Evolutionary conservation across 2,329 filamentous ascomycete species (phyloP).

Genomic region (Coleophoma eucalyptorum): DNA sequence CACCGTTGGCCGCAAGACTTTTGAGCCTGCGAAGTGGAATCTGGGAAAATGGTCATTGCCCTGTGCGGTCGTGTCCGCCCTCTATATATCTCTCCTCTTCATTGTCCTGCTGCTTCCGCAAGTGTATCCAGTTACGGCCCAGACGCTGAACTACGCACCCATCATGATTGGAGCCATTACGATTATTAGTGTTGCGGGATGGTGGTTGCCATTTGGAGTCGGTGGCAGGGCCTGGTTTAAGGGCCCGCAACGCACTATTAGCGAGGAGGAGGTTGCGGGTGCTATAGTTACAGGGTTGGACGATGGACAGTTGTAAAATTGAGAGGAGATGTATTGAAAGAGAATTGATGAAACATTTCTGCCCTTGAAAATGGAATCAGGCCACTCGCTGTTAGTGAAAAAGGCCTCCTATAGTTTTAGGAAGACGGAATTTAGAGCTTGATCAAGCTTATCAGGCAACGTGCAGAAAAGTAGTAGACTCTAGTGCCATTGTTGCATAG

Average conservation of each 20-base stretch:
- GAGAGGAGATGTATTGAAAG: too few species aligned
- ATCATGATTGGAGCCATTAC: conserved; percentile 33
- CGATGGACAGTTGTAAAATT: too few species aligned
- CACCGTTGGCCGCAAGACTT: conserved; percentile 30
- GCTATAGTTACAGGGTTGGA: neutral
- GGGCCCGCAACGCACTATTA: conserved; percentile 33
- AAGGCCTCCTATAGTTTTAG: too few species aligned
- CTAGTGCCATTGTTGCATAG: too few species aligned
- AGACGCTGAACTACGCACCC: conserved; percentile 35
- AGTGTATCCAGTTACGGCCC: conserved; percentile 30
- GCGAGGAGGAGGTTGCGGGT: conserved; percentile 16
- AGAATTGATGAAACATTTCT: too few species aligned
- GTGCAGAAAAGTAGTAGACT: too few species aligned
- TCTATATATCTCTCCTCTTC: conserved; percentile 32
- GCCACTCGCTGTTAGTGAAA: too few species aligned
- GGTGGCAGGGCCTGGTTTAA: conserved; percentile 33
- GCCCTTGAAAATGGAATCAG: too few species aligned
- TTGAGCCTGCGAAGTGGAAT: conserved; percentile 26
- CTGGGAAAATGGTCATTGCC: conserved; percentile 24
- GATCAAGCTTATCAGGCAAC: too few species aligned
- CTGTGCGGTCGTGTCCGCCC: conserved; percentile 23
- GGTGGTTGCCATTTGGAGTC: conserved; percentile 30
- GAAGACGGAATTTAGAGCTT: too few species aligned
- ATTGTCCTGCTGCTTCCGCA: conserved; percentile 33
- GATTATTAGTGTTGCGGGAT: conserved; percentile 29